Percentiles rank a stretch among this genome's conserved stretches.
Evolutionary conservation across 163 green algal species (phyloP).

Genomic region (Scenedesmus sp.): DNA sequence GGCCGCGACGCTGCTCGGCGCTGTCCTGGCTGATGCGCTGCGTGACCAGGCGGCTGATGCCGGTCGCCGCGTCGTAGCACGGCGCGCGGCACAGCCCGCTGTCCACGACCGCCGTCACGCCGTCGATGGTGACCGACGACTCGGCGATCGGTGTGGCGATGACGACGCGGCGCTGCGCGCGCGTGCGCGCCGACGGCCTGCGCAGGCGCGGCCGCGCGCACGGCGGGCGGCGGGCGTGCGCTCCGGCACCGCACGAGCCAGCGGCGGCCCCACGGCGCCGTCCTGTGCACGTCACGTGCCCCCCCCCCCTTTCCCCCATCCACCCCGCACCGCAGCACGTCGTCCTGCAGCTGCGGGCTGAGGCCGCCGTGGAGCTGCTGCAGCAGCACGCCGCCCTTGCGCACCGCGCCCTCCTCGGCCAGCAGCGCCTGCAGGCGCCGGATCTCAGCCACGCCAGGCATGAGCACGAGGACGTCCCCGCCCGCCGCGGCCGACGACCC

Average conservation of each 20-base stretch:
- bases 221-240: not conserved
- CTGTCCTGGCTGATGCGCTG: slow-evolving; percentile 58
- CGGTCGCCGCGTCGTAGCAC: slow-evolving; percentile 53
- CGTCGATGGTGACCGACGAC: slow-evolving; percentile 90
- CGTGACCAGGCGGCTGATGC: slow-evolving; percentile 55
- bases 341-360: slow-evolving; percentile 61
- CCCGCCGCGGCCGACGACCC: not conserved
- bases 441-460: slow-evolving; percentile 71
- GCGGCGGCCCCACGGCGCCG: no score
- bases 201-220: no score
- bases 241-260: not conserved
- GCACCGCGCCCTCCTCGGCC: slow-evolving; percentile 1
- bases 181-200: not conserved
- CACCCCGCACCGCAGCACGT: slow-evolving; percentile 49
- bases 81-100: slow-evolving; percentile 54
- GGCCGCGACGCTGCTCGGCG: slow-evolving; percentile 64
- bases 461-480: slow-evolving; percentile 61
- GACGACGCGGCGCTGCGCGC: slow-evolving; percentile 83
- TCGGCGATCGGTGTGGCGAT: slow-evolving; percentile 95
- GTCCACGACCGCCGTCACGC: slow-evolving; percentile 90
- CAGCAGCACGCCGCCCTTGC: slow-evolving; percentile 33
- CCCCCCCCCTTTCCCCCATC: not conserved
- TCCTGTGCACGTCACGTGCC: not conserved
- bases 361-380: slow-evolving; percentile 66
- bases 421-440: slow-evolving; percentile 31